A percentile compares a stretch with the other conserved stretches of the same genome.
phyloP scores from a whole-genome alignment of 169 alveolate genomes.

The Cryptosporidium xiaoi region DNA sequence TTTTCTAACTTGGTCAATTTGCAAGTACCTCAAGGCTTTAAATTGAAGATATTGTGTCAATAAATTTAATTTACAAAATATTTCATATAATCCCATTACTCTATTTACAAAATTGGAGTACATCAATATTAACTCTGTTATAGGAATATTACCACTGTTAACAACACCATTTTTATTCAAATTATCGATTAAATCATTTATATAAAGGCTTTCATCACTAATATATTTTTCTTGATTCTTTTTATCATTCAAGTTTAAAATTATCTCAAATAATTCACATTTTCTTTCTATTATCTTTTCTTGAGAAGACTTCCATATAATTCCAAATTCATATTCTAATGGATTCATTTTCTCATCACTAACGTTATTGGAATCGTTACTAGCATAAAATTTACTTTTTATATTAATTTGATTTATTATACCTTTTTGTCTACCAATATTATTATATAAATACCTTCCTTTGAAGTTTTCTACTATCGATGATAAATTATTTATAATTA shows the following conservation, averaged over 20 bases:
- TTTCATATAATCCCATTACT: conserved; percentile 19
- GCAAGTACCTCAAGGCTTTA: conserved; percentile 42
- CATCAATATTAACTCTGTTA: neutral
- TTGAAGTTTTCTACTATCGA: conserved; percentile 30
- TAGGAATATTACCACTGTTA: neutral
- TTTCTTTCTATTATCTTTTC: conserved; percentile 7
- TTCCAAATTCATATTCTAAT: conserved; percentile 51
- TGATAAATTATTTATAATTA: conserved; percentile 3
- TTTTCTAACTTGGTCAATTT: neutral
- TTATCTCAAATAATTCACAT: conserved; percentile 26
- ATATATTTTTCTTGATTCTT: neutral
- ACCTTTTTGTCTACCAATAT: conserved; percentile 65
- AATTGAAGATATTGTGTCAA: conserved; percentile 52
- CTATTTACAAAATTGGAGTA: conserved; percentile 26
- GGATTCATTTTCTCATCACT: conserved; percentile 41
- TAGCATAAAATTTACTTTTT: neutral
- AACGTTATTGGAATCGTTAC: neutral
- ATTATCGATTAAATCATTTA: conserved; percentile 6
- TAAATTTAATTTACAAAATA: conserved; percentile 43
- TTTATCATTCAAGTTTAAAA: conserved; percentile 8
- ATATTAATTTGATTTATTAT: conserved; percentile 18
- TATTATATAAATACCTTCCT: conserved; percentile 48
- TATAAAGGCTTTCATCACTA: neutral
- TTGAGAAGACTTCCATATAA: conserved; percentile 36
- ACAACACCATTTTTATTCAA: neutral